A percentile compares a stretch with the other conserved stretches of the same genome.
These are phyloP conservation scores for Aureobasidium sp. DNA, from an alignment of 2,329 filamentous ascomycete species.

Conservation along the genomic window DNA sequence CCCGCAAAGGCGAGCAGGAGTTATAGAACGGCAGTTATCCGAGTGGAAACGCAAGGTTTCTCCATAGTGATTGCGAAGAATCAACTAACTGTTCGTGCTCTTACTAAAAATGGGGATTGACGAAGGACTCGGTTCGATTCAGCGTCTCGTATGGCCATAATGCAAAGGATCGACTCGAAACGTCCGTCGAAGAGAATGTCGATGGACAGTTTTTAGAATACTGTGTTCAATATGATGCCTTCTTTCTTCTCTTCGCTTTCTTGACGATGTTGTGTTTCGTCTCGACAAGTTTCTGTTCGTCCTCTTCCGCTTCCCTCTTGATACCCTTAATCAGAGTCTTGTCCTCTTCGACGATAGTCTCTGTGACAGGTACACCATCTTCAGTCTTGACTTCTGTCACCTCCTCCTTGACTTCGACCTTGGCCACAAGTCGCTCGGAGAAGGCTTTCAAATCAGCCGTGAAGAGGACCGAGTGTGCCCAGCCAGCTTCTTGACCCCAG, in stretches of 20 bases:
- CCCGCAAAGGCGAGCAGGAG: neutral
- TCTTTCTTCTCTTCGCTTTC: conserved; percentile 32
- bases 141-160: neutral
- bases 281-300: conserved; percentile 33
- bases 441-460: conserved; percentile 87
- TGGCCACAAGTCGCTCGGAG: conserved; percentile 54
- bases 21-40: neutral
- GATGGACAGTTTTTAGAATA: neutral
- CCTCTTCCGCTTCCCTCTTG: conserved; percentile 35
- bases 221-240: conserved; percentile 17
- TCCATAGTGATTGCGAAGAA: too few relatives aligned
- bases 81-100: too few relatives aligned
- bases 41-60: neutral
- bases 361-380: conserved; percentile 19
- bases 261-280: conserved; percentile 31
- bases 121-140: neutral
- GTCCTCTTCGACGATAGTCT: conserved; percentile 28
- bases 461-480: conserved; percentile 96
- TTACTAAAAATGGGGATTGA: neutral
- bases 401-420: conserved; percentile 43
- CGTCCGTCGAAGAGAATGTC: neutral
- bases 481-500: conserved; percentile 91
- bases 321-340: conserved; percentile 32
- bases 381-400: conserved; percentile 31
- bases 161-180: too few relatives aligned